phyloP scores from a whole-genome alignment of 225 moss, liverwort and hornwort genomes.

The Straminergon stramineum region DNA sequence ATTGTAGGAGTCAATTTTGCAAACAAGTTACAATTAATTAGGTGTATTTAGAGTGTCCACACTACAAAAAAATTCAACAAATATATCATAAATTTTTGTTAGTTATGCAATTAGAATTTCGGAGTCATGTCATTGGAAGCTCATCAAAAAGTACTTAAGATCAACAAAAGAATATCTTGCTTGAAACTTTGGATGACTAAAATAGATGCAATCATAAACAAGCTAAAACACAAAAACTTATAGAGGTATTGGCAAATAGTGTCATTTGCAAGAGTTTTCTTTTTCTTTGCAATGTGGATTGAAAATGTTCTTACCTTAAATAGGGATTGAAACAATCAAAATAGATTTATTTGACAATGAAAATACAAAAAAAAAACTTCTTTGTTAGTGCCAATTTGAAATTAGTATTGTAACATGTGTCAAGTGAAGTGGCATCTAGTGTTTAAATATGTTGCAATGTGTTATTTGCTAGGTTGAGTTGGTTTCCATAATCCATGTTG shows the following conservation, averaged over 20 bases:
- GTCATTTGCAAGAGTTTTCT: background rate
- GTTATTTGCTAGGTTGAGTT: background rate
- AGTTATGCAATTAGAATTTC: background rate
- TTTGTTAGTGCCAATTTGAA: background rate
- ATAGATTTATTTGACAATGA: background rate
- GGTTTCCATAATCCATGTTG: background rate
- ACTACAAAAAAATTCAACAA: no score
- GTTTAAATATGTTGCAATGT: fast-evolving
- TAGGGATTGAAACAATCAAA: background rate
- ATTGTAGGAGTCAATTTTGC: no score
- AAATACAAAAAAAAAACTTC: background rate
- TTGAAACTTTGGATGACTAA: background rate
- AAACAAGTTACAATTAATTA: no score
- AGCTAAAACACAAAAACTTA: background rate
- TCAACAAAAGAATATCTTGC: no score
- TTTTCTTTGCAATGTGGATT: background rate
- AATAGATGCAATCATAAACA: background rate
- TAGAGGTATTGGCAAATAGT: background rate
- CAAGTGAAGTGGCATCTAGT: background rate
- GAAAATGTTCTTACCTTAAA: background rate
- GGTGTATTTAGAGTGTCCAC: no score
- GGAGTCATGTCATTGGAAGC: background rate
- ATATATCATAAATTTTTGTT: no score
- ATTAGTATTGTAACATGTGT: background rate
- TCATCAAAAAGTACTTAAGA: background rate